Percentiles rank a stretch among this genome's conserved stretches.
phyloP scores from a whole-genome alignment of 2,329 filamentous ascomycete species.

The Ceratocystis alfenasii region DNA sequence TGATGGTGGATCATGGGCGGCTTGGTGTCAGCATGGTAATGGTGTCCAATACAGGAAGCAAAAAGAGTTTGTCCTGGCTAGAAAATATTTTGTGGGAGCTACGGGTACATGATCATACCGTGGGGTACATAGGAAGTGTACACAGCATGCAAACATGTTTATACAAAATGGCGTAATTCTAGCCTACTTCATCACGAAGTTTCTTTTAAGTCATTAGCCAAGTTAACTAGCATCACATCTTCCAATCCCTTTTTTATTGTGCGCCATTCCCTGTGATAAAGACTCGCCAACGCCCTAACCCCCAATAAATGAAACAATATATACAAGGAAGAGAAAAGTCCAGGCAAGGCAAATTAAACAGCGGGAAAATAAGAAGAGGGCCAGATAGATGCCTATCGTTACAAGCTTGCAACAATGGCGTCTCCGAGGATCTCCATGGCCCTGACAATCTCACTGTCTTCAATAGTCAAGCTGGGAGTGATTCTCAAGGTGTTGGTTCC shows the following conservation, averaged over 20 bases:
- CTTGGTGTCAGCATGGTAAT: background rate
- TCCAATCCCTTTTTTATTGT: background rate
- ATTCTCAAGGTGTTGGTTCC: slow-evolving; percentile 88
- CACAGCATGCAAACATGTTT: background rate
- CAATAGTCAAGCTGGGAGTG: slow-evolving; percentile 75
- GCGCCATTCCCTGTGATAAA: background rate
- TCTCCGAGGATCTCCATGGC: slow-evolving; percentile 66
- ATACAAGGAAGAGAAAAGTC: slow-evolving; percentile 10
- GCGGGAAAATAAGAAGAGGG: background rate
- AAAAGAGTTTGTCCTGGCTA: background rate
- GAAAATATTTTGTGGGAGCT: background rate
- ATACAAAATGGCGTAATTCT: background rate
- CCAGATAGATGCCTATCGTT: slow-evolving; percentile 14
- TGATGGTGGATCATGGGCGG: too few relatives aligned
- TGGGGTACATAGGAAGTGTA: background rate
- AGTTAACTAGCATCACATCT: background rate
- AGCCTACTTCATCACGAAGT: background rate
- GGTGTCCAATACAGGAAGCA: background rate
- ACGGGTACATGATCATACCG: background rate
- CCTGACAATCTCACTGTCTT: slow-evolving; percentile 64
- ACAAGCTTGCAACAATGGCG: slow-evolving; percentile 40
- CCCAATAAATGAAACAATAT: slow-evolving; percentile 8
- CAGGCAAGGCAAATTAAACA: slow-evolving; percentile 3
- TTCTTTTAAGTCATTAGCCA: background rate
- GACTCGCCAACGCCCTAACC: background rate